Conservation (phyloP, 1,139 yeast species). For the Lodderomyces metapsilosis region DNA sequence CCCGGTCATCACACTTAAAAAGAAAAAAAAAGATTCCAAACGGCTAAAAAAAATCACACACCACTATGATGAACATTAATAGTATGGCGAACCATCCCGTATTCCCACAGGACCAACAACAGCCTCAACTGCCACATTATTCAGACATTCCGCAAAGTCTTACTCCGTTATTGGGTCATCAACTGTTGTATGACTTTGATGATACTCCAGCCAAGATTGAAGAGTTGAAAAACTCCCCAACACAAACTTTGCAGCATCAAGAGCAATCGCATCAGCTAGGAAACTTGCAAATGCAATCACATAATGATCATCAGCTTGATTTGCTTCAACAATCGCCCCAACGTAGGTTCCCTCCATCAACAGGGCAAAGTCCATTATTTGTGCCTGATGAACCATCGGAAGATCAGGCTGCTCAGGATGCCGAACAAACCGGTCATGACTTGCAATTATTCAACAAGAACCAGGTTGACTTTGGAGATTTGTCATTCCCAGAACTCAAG, state of each 20-base stretch:
- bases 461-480: not conserved
- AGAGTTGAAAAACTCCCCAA: constrained; percentile 10
- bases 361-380: constrained; percentile 12
- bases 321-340: not conserved
- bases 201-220: constrained; percentile 6
- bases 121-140: constrained; percentile 6
- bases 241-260: constrained; percentile 5
- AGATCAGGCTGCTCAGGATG: not conserved
- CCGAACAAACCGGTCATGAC: constrained; percentile 7
- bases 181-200: constrained; percentile 11
- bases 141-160: constrained; percentile 6
- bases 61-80: constrained; percentile 1
- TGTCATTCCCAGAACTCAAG: constrained; percentile 1
- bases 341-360: constrained; percentile 9
- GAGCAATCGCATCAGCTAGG: constrained; percentile 4
- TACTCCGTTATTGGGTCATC: constrained; percentile 16
- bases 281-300: constrained; percentile 3
- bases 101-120: constrained; percentile 5
- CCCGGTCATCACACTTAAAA: not conserved
- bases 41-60: not conserved
- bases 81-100: constrained; percentile 13
- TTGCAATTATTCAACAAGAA: constrained; percentile 10
- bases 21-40: not conserved
- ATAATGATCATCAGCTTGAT: constrained; percentile 1
- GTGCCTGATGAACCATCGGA: constrained; percentile 4